These are phyloP conservation scores for Citrus trifoliata DNA, from an alignment of 345 rosid species.

Conservation along the genomic window DNA sequence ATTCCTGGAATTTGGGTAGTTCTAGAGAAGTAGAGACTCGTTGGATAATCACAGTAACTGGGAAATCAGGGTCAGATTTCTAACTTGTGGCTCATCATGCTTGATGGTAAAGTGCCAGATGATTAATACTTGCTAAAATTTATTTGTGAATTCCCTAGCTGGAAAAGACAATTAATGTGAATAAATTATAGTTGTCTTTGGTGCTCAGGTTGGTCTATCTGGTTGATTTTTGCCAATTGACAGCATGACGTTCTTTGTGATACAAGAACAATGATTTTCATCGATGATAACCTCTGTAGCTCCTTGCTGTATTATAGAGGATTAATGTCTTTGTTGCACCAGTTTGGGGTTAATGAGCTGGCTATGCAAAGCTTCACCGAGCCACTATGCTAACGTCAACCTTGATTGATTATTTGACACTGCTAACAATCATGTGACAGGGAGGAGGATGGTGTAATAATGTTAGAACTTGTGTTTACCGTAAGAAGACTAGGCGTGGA, in stretches of 20 bases:
- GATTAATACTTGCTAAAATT: not conserved
- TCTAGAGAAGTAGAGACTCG: not conserved
- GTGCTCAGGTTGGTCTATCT: not conserved
- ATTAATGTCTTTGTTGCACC: not conserved
- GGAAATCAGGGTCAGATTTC: not conserved
- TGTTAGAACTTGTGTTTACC: conserved; percentile 67
- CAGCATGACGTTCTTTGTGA: not conserved
- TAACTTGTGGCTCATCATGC: not conserved
- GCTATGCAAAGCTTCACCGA: not conserved
- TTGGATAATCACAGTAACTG: not conserved
- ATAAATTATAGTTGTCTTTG: not conserved
- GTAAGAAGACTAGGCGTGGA: conserved; percentile 69
- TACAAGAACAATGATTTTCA: not conserved
- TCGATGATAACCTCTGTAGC: not conserved
- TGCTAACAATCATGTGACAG: conserved; percentile 35
- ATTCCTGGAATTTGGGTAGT: not conserved
- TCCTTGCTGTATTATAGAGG: not conserved
- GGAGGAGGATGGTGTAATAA: conserved; percentile 99
- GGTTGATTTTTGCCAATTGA: not conserved
- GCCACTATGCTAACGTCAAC: not conserved
- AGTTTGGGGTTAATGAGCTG: not conserved
- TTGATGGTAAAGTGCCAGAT: not conserved
- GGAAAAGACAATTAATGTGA: not conserved
- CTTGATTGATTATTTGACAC: conserved; percentile 10
- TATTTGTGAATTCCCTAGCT: not conserved